Conservation (phyloP, 2,329 filamentous ascomycete species). For the Dichotomopilus funicola region DNA sequence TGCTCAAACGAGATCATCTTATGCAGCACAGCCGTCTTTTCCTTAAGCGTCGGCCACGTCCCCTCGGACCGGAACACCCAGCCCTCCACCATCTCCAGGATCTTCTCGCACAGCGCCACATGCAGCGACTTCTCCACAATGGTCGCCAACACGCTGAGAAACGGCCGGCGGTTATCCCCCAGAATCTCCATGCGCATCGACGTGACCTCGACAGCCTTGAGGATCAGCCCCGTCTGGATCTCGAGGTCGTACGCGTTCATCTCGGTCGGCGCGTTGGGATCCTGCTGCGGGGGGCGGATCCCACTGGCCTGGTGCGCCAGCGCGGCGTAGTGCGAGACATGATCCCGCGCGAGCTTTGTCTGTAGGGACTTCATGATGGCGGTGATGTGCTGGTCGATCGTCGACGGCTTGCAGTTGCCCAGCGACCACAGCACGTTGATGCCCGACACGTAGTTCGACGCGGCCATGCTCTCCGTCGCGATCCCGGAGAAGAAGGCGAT, state of each 20-base stretch:
- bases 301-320: conserved; percentile 44
- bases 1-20: conserved; percentile 98
- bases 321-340: conserved; percentile 68
- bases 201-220: conserved; percentile 91
- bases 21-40: conserved; percentile 97
- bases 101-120: conserved; percentile 80
- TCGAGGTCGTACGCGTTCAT: conserved; percentile 73
- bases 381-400: conserved; percentile 83
- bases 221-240: conserved; percentile 82
- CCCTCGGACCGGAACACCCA: conserved; percentile 97
- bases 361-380: conserved; percentile 91
- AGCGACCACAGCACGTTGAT: conserved; percentile 93
- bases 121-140: conserved; percentile 93
- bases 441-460: conserved; percentile 74
- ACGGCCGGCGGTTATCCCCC: conserved; percentile 83
- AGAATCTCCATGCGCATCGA: conserved; percentile 88
- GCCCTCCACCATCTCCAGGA: conserved; percentile 83
- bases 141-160: conserved; percentile 89
- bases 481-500: conserved; percentile 77
- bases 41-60: conserved; percentile 93
- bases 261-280: conserved; percentile 51
- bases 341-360: conserved; percentile 84
- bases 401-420: conserved; percentile 72
- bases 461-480: conserved; percentile 79
- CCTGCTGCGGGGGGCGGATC: conserved; percentile 39